Conservation (phyloP, 176 grass and related monocot genomes). For the Cenchrus purpureus region DNA sequence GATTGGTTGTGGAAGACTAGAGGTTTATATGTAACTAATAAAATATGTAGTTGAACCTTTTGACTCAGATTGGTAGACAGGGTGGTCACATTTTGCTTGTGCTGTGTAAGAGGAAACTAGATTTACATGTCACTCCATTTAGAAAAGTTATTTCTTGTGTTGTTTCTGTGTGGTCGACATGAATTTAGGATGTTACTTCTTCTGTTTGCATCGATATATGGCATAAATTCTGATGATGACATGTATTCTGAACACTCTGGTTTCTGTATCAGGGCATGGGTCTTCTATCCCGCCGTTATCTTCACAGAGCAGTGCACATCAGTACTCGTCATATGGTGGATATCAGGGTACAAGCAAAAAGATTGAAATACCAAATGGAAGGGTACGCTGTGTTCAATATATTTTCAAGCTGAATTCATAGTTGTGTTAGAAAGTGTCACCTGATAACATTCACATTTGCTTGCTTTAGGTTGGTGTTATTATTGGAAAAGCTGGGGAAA, state of each 20-base stretch:
- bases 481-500: slow-evolving; percentile 94
- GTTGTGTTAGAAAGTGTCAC: background rate
- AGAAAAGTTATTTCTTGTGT: too few relatives aligned
- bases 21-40: background rate
- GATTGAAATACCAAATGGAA: slow-evolving; percentile 92
- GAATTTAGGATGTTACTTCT: background rate
- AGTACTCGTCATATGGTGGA: slow-evolving; percentile 76
- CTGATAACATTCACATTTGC: background rate
- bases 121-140: too few relatives aligned
- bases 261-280: slow-evolving; percentile 56
- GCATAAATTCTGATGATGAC: background rate
- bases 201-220: background rate
- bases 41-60: too few relatives aligned
- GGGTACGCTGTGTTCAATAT: slow-evolving; percentile 47
- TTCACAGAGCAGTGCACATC: slow-evolving; percentile 59
- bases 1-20: background rate
- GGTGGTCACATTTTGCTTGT: too few relatives aligned
- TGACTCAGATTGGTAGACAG: too few relatives aligned
- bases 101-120: too few relatives aligned
- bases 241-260: background rate
- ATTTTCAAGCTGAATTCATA: background rate
- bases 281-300: slow-evolving; percentile 55
- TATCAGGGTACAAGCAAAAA: slow-evolving; percentile 78
- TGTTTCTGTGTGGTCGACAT: too few relatives aligned
- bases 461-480: slow-evolving; percentile 86